Evolutionary conservation across 2,329 filamentous ascomycete species (phyloP).

Genomic region (Calonectria crousiana): DNA sequence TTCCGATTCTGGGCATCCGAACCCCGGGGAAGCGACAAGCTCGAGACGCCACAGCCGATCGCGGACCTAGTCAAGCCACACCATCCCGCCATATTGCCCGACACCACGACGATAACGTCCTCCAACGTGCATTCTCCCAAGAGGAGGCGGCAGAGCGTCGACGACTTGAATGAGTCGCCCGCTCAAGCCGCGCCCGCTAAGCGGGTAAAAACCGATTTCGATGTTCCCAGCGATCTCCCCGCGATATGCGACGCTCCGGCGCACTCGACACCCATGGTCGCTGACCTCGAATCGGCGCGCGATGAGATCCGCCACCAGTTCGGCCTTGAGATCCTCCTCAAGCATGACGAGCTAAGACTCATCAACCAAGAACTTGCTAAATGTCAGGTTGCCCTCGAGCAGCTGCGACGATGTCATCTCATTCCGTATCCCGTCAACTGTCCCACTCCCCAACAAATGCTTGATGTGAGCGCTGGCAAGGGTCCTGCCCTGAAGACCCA

Average conservation of each 20-base stretch:
- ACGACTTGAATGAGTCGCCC: slow-evolving; percentile 45
- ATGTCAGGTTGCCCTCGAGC: slow-evolving; percentile 92
- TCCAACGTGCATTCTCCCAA: slow-evolving; percentile 51
- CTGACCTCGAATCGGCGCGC: slow-evolving; percentile 67
- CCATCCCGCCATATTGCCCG: slow-evolving; percentile 48
- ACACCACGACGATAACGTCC: slow-evolving; percentile 41
- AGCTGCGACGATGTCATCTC: slow-evolving; percentile 90
- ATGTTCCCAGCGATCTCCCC: slow-evolving; percentile 39
- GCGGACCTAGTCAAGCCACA: slow-evolving; percentile 46
- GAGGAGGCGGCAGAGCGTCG: slow-evolving; percentile 53
- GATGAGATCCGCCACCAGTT: slow-evolving; percentile 88
- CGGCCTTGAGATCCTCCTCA: slow-evolving; percentile 90
- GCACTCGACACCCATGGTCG: slow-evolving; percentile 32
- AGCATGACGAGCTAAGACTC: slow-evolving; percentile 92
- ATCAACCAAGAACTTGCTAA: slow-evolving; percentile 98
- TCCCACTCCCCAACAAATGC: slow-evolving; percentile 74
- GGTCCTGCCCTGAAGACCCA: slow-evolving; percentile 76
- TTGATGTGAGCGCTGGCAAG: slow-evolving; percentile 79
- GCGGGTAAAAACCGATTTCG: slow-evolving; percentile 54
- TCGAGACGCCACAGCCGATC: slow-evolving; percentile 58
- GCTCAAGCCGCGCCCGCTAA: slow-evolving; percentile 52
- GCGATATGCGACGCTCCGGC: slow-evolving; percentile 35
- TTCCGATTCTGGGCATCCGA: slow-evolving; percentile 73
- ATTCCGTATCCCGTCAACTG: slow-evolving; percentile 87
- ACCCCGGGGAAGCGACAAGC: slow-evolving; percentile 67